These are phyloP conservation scores for Rhododendron ferrugineum DNA, from an alignment of 148 eudicot species.

Conservation along the genomic window DNA sequence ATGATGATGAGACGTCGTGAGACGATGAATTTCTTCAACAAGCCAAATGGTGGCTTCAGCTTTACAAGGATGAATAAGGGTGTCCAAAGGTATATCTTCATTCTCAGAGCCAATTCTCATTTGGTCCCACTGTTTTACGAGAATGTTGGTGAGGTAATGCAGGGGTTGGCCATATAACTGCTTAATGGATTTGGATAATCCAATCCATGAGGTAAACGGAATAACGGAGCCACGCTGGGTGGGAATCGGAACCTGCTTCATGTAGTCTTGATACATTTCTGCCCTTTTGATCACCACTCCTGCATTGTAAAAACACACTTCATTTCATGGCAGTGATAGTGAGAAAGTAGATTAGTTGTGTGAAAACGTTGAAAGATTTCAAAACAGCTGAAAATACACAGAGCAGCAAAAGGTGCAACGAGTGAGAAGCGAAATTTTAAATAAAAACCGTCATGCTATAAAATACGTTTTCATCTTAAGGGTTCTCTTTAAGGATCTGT, in stretches of 20 bases:
- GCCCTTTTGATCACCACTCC: constrained; percentile 42
- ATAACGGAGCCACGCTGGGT: constrained; percentile 48
- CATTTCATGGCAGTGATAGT: background rate
- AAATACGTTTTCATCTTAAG: no score
- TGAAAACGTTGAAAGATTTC: background rate
- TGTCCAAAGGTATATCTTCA: constrained; percentile 44
- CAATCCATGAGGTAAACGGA: constrained; percentile 67
- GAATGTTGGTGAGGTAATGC: constrained; percentile 69
- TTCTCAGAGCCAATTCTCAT: constrained; percentile 47
- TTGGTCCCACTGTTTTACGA: constrained; percentile 59
- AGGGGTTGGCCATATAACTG: constrained; percentile 65
- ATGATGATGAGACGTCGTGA: constrained; percentile 46
- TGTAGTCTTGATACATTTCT: constrained; percentile 69
- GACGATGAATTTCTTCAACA: constrained; percentile 70
- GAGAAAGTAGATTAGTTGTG: background rate
- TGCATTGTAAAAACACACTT: constrained; percentile 21
- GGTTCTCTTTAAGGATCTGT: background rate
- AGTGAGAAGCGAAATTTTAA: background rate
- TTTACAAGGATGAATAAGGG: constrained; percentile 58
- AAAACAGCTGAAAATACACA: background rate
- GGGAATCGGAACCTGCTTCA: constrained; percentile 65
- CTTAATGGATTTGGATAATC: constrained; percentile 60
- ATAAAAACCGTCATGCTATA: background rate
- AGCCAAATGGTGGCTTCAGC: constrained; percentile 78
- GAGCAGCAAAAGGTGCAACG: background rate